A percentile compares a stretch with the other conserved stretches of the same genome.
phyloP scores from a whole-genome alignment of 306 rosid species.

The Quercus ilex region DNA sequence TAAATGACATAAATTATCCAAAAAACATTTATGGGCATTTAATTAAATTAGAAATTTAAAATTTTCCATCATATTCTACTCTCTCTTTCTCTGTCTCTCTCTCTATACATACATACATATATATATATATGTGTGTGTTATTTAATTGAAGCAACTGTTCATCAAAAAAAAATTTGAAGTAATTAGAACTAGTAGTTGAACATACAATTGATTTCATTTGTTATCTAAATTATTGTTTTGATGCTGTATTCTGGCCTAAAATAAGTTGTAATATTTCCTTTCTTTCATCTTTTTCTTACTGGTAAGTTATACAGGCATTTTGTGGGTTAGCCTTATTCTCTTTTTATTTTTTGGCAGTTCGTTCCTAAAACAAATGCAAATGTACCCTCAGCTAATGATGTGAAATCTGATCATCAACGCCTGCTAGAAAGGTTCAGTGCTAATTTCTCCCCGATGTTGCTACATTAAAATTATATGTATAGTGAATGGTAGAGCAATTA shows the following conservation, averaged over 20 bases:
- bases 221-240: not conserved
- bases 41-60: too few species aligned
- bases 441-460: conserved; percentile 12
- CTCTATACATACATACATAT: too few species aligned
- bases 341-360: conserved; percentile 56
- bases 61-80: too few species aligned
- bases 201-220: not conserved
- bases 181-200: not conserved
- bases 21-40: too few species aligned
- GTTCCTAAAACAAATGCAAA: conserved; percentile 84
- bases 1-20: too few species aligned
- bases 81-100: too few species aligned
- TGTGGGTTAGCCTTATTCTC: not conserved
- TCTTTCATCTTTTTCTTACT: not conserved
- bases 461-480: not conserved
- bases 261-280: not conserved
- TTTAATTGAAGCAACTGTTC: not conserved
- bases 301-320: too few species aligned
- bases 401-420: conserved; percentile 84
- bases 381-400: conserved; percentile 79
- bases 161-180: too few species aligned
- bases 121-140: not conserved
- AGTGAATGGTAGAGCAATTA: not conserved
- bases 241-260: not conserved
- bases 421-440: conserved; percentile 77